Evolutionary conservation across 345 rosid species (phyloP), one percentile per base, ranked within the genome.

Genomic region (Laguncularia racemosa): DNA sequence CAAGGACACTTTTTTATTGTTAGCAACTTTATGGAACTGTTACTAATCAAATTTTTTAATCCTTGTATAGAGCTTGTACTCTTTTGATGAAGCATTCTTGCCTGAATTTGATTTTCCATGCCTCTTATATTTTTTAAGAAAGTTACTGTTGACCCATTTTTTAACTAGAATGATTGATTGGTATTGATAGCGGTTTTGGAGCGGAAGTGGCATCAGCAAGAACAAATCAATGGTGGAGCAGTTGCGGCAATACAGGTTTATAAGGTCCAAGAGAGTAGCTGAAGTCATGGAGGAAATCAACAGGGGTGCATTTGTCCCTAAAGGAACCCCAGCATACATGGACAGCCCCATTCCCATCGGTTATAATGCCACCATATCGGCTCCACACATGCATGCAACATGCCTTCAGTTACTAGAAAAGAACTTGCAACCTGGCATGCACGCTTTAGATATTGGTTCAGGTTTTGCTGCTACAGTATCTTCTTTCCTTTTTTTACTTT

Each of bases 321-420:
- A 70, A 28, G 91, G 84, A 17, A 64, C 77, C 14, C 76, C 86
- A 2, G 76, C 99, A 53, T 95, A 95, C 68, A 76, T 62, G 62
- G 99, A 95, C 66, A 82, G 81, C 49, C 97, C 99, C 10, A 67
- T 88, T 72, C 53, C 96, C 4, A 90, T 95, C 47, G 99, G 99
- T 62, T 90, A 85, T 69, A 95, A 95, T 75, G 99, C 91, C 44
- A 90, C 97, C 40, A 95, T 95, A 45, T 95, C 97, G 52, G 99
- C 99, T 13, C 99, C 99, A 28, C 96, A 95, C 72, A 90, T 95
- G 99, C 99, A 95, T 71, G 99, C 95, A 9, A 88, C 79, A 13
- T 90, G 99, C 80, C 86, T 95, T 58, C 83, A 87, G 59, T 73
- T 95, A 65, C 63, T 95, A 70, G 89, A 88, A 83, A 70, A 78